Conservation (phyloP, 345 rosid species). For the Camelina sativa region DNA sequence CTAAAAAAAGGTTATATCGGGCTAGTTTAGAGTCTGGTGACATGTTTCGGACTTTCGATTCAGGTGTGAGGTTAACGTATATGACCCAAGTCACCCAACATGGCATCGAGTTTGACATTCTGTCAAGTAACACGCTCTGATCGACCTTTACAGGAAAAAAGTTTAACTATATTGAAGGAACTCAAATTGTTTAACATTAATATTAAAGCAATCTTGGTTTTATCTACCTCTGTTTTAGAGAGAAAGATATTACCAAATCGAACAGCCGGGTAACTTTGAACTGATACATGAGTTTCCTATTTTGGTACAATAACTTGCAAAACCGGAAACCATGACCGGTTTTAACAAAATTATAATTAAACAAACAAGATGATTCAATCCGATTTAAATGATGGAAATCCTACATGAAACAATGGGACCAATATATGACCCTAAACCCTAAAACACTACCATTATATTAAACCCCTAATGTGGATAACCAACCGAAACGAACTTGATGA, state of each 20-base stretch:
- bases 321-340: constrained; percentile 12
- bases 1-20: not conserved
- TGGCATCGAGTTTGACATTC: not conserved
- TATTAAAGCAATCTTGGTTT: not conserved
- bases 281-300: not conserved
- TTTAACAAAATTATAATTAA: not conserved
- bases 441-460: constrained; percentile 20
- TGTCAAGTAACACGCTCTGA: not conserved
- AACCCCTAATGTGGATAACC: constrained; percentile 3
- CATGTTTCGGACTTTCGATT: not conserved
- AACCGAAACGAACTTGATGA: not conserved
- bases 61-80: not conserved
- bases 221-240: not conserved
- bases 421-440: constrained; percentile 33
- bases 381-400: constrained; percentile 2
- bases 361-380: constrained; percentile 25
- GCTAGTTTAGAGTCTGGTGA: not conserved
- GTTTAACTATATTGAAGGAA: not conserved
- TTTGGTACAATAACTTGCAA: constrained; percentile 1
- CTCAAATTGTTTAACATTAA: not conserved
- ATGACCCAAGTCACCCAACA: not conserved
- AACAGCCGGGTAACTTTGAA: not conserved
- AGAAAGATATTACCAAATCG: not conserved
- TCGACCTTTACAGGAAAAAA: not conserved
- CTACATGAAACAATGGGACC: constrained; percentile 18